phyloP scores from a whole-genome alignment of 2,329 filamentous ascomycete species.

The Metarhizium album region DNA sequence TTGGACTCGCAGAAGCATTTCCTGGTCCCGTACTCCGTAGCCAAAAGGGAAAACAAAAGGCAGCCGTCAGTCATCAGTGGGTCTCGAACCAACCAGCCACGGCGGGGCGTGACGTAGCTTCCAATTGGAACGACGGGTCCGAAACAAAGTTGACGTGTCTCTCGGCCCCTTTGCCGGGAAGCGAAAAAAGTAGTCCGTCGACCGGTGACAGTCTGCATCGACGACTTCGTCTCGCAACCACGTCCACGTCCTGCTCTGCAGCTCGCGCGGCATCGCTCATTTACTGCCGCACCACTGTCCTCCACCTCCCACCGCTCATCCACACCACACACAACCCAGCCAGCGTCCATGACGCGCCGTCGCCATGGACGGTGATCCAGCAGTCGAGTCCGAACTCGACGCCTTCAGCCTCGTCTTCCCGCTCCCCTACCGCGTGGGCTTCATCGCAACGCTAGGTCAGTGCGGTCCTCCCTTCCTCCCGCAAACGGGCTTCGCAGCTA shows the following conservation, averaged over 20 bases:
- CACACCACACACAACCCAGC: background rate
- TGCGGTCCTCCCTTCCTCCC: constrained; percentile 5
- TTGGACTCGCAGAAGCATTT: too few relatives aligned
- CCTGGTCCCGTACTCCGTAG: too few relatives aligned
- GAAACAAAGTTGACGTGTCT: background rate
- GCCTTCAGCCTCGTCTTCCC: constrained; percentile 79
- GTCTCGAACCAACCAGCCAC: background rate
- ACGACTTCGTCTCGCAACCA: background rate
- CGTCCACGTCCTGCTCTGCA: too few relatives aligned
- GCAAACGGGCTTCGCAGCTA: background rate
- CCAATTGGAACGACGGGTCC: too few relatives aligned
- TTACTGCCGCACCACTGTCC: background rate
- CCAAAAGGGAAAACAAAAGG: too few relatives aligned
- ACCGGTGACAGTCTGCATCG: background rate
- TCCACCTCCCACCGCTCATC: background rate
- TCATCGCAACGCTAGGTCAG: constrained; percentile 75
- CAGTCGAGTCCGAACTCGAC: constrained; percentile 64
- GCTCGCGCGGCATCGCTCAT: background rate
- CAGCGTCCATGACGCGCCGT: constrained; percentile 6
- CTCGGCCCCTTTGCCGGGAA: background rate
- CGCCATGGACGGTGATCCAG: constrained; percentile 63
- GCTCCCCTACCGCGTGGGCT: constrained; percentile 77
- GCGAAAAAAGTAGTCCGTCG: background rate
- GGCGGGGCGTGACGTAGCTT: background rate
- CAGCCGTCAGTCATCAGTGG: too few relatives aligned